phyloP scores from a whole-genome alignment of 257 asterid species.

The Henckelia pumila region DNA sequence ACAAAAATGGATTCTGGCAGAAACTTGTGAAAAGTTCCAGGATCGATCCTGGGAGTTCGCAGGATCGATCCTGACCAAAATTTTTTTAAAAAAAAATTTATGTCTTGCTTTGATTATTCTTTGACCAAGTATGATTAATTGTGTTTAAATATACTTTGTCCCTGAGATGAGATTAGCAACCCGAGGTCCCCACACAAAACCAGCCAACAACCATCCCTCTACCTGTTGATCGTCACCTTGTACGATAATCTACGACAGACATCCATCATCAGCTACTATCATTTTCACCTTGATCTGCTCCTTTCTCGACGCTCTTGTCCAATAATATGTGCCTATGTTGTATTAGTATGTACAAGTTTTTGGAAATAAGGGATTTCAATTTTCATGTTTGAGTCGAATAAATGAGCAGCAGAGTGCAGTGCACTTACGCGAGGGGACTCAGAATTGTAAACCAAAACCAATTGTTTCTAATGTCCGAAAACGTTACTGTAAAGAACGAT shows the following conservation, averaged over 20 bases:
- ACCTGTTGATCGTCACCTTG: constrained; percentile 92
- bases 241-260: constrained; percentile 60
- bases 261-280: constrained; percentile 64
- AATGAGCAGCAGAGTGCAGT: neutral
- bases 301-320: constrained; percentile 89
- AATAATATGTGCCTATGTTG: constrained; percentile 28
- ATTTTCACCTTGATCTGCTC: constrained; percentile 91
- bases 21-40: too few relatives aligned
- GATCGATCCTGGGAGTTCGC: too few relatives aligned
- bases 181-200: too few relatives aligned
- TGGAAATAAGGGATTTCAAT: neutral
- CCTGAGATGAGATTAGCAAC: too few relatives aligned
- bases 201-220: too few relatives aligned
- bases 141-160: too few relatives aligned
- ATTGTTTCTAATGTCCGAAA: constrained; percentile 75
- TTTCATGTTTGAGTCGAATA: neutral
- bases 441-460: constrained; percentile 78
- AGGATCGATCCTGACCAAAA: too few relatives aligned
- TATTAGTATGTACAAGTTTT: too few relatives aligned
- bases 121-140: too few relatives aligned
- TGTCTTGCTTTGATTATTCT: too few relatives aligned
- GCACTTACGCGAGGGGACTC: constrained; percentile 90
- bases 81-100: too few relatives aligned
- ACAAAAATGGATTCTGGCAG: too few relatives aligned
- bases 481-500: constrained; percentile 41